A percentile compares a stretch with the other conserved stretches of the same genome.
Evolutionary conservation across 179 eudicot genomes (phyloP).

Genomic region (Beta macrorhiza): DNA sequence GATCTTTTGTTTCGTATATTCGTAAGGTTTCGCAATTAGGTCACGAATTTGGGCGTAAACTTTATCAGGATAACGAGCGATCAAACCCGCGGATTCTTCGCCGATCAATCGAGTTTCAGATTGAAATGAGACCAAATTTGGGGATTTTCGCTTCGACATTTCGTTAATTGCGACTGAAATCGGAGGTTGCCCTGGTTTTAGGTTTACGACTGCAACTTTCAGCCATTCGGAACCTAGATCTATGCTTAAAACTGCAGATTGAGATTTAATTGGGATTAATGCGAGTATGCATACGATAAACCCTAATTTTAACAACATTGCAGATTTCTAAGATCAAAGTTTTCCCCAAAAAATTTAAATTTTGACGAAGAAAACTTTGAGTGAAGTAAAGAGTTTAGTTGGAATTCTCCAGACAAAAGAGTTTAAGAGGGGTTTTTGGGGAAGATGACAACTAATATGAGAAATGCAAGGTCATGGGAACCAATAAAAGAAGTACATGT

Average conservation of each 20-base stretch:
- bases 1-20: conserved; percentile 32
- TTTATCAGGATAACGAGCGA: conserved; percentile 78
- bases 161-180: conserved; percentile 91
- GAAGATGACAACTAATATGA: conserved; percentile 21
- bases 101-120: conserved; percentile 67
- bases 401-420: not conserved
- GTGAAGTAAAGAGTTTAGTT: not conserved
- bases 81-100: conserved; percentile 71
- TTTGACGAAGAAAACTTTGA: not conserved
- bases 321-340: not conserved
- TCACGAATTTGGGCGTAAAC: conserved; percentile 72
- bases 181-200: conserved; percentile 82
- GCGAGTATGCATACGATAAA: conserved; percentile 35
- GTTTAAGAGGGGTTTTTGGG: conserved; percentile 23
- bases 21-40: conserved; percentile 56
- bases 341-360: not conserved
- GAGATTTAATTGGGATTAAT: conserved; percentile 29
- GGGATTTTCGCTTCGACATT: conserved; percentile 94
- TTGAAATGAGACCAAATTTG: conserved; percentile 69
- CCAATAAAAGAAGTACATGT: conserved; percentile 43
- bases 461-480: conserved; percentile 9
- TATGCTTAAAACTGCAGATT: conserved; percentile 77
- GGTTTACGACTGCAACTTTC: conserved; percentile 87
- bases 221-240: conserved; percentile 97
- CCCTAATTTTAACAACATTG: conserved; percentile 35